A percentile compares a stretch with the other conserved stretches of the same genome.
Conservation (phyloP, 768 basidiomycete genomes). For the Phlebiopsis gigantea region DNA sequence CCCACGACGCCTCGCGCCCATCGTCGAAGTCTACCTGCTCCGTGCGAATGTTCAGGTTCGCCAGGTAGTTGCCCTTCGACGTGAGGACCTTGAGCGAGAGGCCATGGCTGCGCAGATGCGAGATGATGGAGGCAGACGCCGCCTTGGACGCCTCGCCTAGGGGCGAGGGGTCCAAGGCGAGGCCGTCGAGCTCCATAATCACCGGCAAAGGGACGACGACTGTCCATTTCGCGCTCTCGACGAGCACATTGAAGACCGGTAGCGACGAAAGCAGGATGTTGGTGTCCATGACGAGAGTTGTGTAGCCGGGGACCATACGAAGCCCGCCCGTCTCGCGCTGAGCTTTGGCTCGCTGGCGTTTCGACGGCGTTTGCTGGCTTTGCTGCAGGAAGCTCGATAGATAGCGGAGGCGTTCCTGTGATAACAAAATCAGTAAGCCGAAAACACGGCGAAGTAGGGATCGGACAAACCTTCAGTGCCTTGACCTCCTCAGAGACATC, state of each 20-base stretch:
- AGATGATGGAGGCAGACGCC: slow-evolving; percentile 71
- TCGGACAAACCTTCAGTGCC: slow-evolving; percentile 62
- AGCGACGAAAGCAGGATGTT: slow-evolving; percentile 90
- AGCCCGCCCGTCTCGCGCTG: slow-evolving; percentile 35
- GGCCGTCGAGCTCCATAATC: slow-evolving; percentile 96
- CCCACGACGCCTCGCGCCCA: slow-evolving; percentile 36
- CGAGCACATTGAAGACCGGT: slow-evolving; percentile 60
- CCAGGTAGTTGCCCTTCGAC: slow-evolving; percentile 89
- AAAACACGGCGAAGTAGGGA: slow-evolving; percentile 12
- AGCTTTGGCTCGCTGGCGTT: slow-evolving; percentile 28
- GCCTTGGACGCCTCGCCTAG: slow-evolving; percentile 72
- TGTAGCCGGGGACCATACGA: slow-evolving; percentile 76
- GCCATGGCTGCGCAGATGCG: slow-evolving; percentile 69
- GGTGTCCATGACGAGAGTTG: slow-evolving; percentile 88
- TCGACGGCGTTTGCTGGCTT: slow-evolving; percentile 50
- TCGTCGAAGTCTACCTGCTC: slow-evolving; percentile 74
- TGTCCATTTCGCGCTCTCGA: slow-evolving; percentile 83
- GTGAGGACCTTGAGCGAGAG: slow-evolving; percentile 91
- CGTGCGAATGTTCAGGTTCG: slow-evolving; percentile 72
- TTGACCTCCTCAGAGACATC: slow-evolving; percentile 69
- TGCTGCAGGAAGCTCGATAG: slow-evolving; percentile 35
- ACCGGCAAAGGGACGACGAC: slow-evolving; percentile 90
- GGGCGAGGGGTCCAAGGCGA: slow-evolving; percentile 52
- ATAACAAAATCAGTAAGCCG: slow-evolving; percentile 7
- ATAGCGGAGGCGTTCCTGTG: slow-evolving; percentile 68